Conservation (phyloP, 1,139 yeast species). For the Zygotorulaspora mrakii region DNA sequence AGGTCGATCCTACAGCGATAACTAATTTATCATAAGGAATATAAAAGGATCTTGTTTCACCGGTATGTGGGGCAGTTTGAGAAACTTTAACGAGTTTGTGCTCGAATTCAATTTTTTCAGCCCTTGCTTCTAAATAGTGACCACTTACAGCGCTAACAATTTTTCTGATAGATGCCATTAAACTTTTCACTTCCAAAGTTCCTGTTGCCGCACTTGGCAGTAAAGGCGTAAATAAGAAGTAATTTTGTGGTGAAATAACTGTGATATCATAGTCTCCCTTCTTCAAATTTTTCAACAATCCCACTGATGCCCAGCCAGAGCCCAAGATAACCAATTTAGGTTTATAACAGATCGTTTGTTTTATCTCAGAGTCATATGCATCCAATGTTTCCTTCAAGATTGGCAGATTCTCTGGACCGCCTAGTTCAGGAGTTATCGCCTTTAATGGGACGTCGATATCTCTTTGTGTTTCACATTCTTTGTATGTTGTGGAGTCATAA, state of each 20-base stretch:
- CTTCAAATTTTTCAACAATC: constrained; percentile 44
- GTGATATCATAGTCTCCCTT: constrained; percentile 54
- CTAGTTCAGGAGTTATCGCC: constrained; percentile 52
- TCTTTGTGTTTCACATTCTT: constrained; percentile 39
- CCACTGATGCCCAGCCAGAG: constrained; percentile 60
- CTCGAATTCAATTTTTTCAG: constrained; percentile 50
- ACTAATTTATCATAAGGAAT: constrained; percentile 63
- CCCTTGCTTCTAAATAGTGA: constrained; percentile 54
- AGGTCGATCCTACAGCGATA: constrained; percentile 60
- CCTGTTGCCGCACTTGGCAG: constrained; percentile 61
- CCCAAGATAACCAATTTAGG: constrained; percentile 57
- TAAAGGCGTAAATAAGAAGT: constrained; percentile 57
- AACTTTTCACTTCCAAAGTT: constrained; percentile 50
- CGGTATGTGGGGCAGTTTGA: constrained; percentile 40
- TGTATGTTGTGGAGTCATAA: constrained; percentile 59
- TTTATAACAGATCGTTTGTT: constrained; percentile 41
- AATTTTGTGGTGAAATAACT: constrained; percentile 58
- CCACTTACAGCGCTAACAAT: constrained; percentile 49
- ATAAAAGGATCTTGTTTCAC: constrained; percentile 43
- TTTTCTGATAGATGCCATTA: constrained; percentile 56
- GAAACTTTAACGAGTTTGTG: constrained; percentile 53
- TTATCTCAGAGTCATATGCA: constrained; percentile 46
- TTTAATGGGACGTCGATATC: constrained; percentile 44
- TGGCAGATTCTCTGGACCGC: constrained; percentile 67
- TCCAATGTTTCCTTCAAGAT: constrained; percentile 51